Evolutionary conservation across 129 eudicot species (phyloP).

Genomic region (Mikania micrantha): DNA sequence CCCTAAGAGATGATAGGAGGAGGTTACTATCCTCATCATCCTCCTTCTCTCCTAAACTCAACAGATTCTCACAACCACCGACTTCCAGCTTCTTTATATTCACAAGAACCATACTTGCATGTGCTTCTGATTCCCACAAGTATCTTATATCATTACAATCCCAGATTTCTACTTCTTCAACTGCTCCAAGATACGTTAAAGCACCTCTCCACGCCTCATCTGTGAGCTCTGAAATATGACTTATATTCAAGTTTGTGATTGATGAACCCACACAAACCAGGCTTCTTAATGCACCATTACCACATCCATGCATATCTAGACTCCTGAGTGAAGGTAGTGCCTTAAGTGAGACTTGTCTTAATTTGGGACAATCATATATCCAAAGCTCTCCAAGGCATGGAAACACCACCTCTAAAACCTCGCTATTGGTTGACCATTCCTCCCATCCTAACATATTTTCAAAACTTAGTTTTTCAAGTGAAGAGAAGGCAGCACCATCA

Average conservation of each 20-base stretch:
- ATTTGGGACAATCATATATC: background rate
- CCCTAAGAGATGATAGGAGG: background rate
- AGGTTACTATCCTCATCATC: background rate
- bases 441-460: background rate
- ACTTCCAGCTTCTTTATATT: no score
- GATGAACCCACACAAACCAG: background rate
- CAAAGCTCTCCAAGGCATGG: constrained; percentile 5
- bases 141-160: no score
- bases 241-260: background rate
- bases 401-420: background rate
- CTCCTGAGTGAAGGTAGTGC: background rate
- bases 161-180: background rate
- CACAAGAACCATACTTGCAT: no score
- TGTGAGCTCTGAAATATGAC: background rate
- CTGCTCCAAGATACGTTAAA: background rate
- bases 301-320: background rate
- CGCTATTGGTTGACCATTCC: no score
- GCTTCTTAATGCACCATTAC: background rate
- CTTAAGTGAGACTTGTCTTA: background rate
- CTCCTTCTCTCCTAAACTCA: constrained; percentile 12
- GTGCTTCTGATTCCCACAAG: no score
- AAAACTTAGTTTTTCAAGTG: background rate
- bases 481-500: background rate
- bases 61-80: background rate
- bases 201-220: background rate